Evolutionary conservation across 2,329 filamentous ascomycete species (phyloP).

Genomic region (Claviceps capensis): DNA sequence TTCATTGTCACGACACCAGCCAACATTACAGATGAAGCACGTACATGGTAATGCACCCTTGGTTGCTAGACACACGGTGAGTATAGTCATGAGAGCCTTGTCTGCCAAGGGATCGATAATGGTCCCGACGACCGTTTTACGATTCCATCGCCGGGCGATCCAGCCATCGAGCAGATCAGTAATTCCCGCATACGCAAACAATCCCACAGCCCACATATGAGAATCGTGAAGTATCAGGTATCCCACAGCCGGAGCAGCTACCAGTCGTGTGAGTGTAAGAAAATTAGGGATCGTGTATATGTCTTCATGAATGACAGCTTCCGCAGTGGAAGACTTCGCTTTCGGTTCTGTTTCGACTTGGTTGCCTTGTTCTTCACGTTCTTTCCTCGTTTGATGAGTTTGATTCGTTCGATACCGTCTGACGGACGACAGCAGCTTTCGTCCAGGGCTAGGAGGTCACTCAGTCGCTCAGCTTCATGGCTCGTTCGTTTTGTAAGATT

Average conservation of each 20-base stretch:
- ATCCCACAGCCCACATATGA: constrained; percentile 60
- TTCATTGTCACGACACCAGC: not conserved
- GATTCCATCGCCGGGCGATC: constrained; percentile 77
- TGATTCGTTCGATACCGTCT: not conserved
- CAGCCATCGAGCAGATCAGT: constrained; percentile 90
- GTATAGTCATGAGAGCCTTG: constrained; percentile 86
- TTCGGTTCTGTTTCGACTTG: not conserved
- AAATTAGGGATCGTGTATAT: constrained; percentile 96
- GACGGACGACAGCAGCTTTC: not conserved
- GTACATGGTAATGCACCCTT: constrained; percentile 70
- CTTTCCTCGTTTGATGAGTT: not conserved
- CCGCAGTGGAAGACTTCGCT: not conserved
- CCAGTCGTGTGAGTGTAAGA: constrained; percentile 73
- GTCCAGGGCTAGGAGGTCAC: not conserved
- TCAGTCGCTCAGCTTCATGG: not conserved
- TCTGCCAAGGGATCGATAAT: constrained; percentile 96
- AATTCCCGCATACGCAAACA: constrained; percentile 87
- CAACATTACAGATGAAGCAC: constrained; percentile 14
- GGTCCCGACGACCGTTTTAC: constrained; percentile 86
- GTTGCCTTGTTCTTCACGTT: not conserved
- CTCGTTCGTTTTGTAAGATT: too few species aligned
- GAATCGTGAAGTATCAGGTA: constrained; percentile 79
- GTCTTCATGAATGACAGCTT: constrained; percentile 51
- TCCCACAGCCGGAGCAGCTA: constrained; percentile 72
- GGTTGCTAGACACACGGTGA: constrained; percentile 72